Base-by-base conservation (phyloP, 495 filamentous ascomycete species). In the Oleoguttula mirabilis region DNA sequence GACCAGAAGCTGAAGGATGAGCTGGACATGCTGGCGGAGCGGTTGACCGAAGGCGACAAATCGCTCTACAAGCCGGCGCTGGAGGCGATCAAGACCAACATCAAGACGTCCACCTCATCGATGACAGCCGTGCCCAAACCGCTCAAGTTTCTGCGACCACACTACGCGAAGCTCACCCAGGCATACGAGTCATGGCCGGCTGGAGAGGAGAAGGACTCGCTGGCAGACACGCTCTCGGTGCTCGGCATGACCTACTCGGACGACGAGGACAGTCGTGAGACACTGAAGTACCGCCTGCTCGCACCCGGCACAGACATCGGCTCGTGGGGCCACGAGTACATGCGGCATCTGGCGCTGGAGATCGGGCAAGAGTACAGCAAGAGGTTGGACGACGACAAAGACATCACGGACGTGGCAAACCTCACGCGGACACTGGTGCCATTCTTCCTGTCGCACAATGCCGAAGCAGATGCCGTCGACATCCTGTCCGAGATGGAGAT, bases 91-190 rank as follows among this genome's bases (percentile, higher is more conserved):
- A 94, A 93, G 68, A 82, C 75, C 55, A 90, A 82, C 55, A 99
- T 99, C 67, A 95, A 93, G 66, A 99, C 92, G 30, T 94, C 90
- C 30, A 99, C 90, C 31, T 93, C 84, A 28, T 99, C 90, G 10
- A 96, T 99, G 90, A 99, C 90, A 15, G 90, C 90, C 30, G 88
- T 99, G 41, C 90, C 90, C 1, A 96, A 96, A 66, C 90, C 90
- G 28, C 75, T 99, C 42, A 99, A 99, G 62, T 96, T 99, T 62
- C 75, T 99, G 41, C 75, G 92, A 62, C 90, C 90, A 39, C 87
- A 99, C 59, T 96, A 94, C 60, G 80, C 84, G 65, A 75, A 80
- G 24, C 69, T 99, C 57, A 80, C 79, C 17, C 79, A 77, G 55
- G 68, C 83, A 11, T 94, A 94, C 68, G 88, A 94, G 32, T 67